These are phyloP conservation scores for Cylindrotheca closterium DNA, from an alignment of 108 stramenopile genomes.

Conservation along the genomic window DNA sequence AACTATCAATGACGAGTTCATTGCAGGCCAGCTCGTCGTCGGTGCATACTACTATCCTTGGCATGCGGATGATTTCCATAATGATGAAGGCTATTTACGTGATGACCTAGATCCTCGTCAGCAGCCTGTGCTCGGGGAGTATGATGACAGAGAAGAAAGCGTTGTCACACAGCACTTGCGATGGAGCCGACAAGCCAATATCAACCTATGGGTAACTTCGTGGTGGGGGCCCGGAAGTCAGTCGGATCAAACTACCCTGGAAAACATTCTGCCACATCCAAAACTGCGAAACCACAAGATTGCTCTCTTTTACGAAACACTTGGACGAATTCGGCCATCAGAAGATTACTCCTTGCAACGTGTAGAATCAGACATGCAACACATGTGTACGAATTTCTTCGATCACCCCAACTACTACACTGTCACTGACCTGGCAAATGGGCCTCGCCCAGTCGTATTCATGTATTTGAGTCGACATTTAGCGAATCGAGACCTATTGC, in stretches of 20 bases:
- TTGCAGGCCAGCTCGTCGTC: constrained; percentile 20
- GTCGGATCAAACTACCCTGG: constrained; percentile 15
- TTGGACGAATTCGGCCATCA: constrained; percentile 14
- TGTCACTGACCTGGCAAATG: constrained; percentile 6
- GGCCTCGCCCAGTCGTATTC: constrained; percentile 36
- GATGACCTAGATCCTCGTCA: constrained; percentile 20
- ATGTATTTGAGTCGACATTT: constrained; percentile 38
- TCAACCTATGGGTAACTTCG: constrained; percentile 29
- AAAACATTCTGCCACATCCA: constrained; percentile 22
- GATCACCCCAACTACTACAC: constrained; percentile 37
- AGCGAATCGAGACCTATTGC: constrained; percentile 10
- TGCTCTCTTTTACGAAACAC: constrained; percentile 42
- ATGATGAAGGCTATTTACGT: constrained; percentile 31
- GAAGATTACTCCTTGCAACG: neutral
- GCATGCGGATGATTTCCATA: constrained; percentile 37
- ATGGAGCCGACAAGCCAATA: constrained; percentile 38
- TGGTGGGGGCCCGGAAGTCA: constrained; percentile 45
- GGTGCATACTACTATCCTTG: constrained; percentile 59
- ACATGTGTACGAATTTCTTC: constrained; percentile 37
- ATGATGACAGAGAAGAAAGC: constrained; percentile 36
- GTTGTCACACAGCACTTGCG: constrained; percentile 40
- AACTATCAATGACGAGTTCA: constrained; percentile 9
- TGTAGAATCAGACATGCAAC: constrained; percentile 22
- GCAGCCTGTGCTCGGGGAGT: constrained; percentile 34
- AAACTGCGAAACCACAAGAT: constrained; percentile 29